A percentile compares a stretch with the other conserved stretches of the same genome.
Conservation (phyloP, 768 basidiomycete genomes). For the Calocera viscosa region DNA sequence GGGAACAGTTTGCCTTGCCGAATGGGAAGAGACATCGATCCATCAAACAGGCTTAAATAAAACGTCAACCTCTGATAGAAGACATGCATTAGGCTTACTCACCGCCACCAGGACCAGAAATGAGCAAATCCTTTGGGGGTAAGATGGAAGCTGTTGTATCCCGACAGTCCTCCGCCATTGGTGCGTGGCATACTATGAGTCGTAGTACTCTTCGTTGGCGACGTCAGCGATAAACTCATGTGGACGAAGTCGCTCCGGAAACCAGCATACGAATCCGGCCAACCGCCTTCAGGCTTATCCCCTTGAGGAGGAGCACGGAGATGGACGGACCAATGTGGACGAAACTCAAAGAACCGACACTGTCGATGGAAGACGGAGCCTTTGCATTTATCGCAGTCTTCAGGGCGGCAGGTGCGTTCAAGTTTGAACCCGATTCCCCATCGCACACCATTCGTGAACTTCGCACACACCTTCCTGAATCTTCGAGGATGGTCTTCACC, state of each 20-base stretch:
- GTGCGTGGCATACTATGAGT: constrained; percentile 19
- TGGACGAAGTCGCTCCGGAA: constrained; percentile 94
- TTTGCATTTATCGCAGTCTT: constrained; percentile 48
- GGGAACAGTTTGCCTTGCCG: constrained; percentile 79
- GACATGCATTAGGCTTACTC: not conserved
- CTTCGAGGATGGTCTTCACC: constrained; percentile 16
- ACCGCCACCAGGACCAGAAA: constrained; percentile 81
- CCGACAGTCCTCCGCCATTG: constrained; percentile 21
- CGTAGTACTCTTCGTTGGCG: constrained; percentile 33
- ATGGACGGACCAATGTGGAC: constrained; percentile 64
- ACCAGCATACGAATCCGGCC: constrained; percentile 61
- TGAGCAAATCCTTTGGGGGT: constrained; percentile 74
- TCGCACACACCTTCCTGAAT: constrained; percentile 63
- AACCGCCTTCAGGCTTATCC: constrained; percentile 8
- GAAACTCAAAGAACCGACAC: constrained; percentile 70
- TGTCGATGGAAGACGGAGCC: constrained; percentile 54
- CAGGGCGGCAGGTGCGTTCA: constrained; percentile 63
- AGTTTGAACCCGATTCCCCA: constrained; percentile 75
- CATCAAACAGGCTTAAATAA: constrained; percentile 49
- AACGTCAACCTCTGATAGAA: not conserved
- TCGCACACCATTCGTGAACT: constrained; percentile 68
- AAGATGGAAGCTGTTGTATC: constrained; percentile 64
- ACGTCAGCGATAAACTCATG: constrained; percentile 71
- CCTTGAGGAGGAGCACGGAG: constrained; percentile 30
- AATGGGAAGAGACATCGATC: constrained; percentile 64